Percentiles rank a stretch among this genome's conserved stretches.
Conservation (phyloP, 2,329 filamentous ascomycete species). For the Ceratocystiopsis brevicomis region DNA sequence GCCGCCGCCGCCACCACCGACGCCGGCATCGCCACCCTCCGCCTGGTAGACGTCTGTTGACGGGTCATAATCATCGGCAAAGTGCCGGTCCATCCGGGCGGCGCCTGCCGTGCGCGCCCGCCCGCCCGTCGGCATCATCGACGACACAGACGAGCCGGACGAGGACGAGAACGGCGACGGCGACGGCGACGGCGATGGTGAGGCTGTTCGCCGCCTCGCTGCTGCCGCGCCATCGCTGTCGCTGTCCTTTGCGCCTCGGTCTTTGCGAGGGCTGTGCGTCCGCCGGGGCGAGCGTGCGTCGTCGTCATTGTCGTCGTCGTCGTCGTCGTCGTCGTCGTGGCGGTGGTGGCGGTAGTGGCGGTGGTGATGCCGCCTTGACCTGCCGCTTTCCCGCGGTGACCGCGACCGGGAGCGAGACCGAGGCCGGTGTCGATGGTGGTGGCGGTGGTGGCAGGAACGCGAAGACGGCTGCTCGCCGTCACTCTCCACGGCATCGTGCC, state of each 20-base stretch:
- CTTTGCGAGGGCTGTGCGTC: not conserved
- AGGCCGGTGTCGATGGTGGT: not conserved
- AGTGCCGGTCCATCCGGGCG: constrained; percentile 6
- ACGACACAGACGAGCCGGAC: not conserved
- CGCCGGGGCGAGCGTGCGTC: not conserved
- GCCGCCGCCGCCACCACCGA: too few species aligned
- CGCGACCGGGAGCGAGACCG: not conserved
- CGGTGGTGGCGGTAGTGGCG: not conserved
- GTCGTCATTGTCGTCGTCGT: not conserved
- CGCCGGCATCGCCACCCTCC: not conserved
- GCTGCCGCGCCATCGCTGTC: not conserved
- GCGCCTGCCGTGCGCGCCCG: not conserved
- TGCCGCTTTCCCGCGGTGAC: not conserved
- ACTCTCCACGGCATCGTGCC: not conserved
- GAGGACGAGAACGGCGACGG: not conserved
- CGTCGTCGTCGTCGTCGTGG: not conserved
- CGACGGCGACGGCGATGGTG: not conserved
- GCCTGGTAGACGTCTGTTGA: not conserved
- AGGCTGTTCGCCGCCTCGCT: not conserved
- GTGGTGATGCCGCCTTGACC: not conserved
- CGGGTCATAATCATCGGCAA: constrained; percentile 8
- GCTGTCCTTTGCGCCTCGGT: not conserved
- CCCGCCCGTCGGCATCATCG: too few species aligned
- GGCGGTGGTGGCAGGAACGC: too few species aligned
- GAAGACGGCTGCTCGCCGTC: too few species aligned